Evolutionary conservation across 768 basidiomycete genomes (phyloP).

Genomic region (Boletus pseudopeckii): DNA sequence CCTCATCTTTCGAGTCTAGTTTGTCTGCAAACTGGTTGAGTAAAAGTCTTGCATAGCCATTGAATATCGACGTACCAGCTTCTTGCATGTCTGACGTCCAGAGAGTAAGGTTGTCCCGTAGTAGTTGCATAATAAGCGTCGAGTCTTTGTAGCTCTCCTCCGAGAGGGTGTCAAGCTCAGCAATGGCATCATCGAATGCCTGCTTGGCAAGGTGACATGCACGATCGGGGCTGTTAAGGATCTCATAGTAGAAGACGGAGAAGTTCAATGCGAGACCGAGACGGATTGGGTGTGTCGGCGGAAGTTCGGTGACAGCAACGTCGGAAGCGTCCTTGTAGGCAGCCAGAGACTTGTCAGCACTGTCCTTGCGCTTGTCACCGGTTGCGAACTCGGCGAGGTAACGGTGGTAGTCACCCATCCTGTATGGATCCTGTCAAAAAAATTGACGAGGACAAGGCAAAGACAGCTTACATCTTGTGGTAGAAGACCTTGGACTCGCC

Average conservation of each 20-base stretch:
- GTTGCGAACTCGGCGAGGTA: slow-evolving; percentile 99
- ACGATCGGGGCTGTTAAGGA: slow-evolving; percentile 97
- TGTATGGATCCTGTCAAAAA: slow-evolving; percentile 30
- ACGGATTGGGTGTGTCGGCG: slow-evolving; percentile 95
- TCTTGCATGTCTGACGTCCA: slow-evolving; percentile 99
- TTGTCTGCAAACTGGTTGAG: slow-evolving; percentile 50
- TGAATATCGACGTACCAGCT: slow-evolving; percentile 55
- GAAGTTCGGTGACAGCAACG: slow-evolving; percentile 93
- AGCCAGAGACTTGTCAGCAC: slow-evolving; percentile 95
- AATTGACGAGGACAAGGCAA: not conserved
- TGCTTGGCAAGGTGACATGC: slow-evolving; percentile 99
- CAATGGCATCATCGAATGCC: slow-evolving; percentile 98
- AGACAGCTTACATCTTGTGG: slow-evolving; percentile 85
- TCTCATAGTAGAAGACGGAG: slow-evolving; percentile 99
- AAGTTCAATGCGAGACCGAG: slow-evolving; percentile 98
- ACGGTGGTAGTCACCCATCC: slow-evolving; percentile 99
- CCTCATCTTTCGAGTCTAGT: slow-evolving; percentile 69
- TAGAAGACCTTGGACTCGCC: slow-evolving; percentile 99
- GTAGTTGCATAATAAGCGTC: slow-evolving; percentile 93
- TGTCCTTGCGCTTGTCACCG: slow-evolving; percentile 95
- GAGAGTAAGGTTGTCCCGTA: slow-evolving; percentile 95
- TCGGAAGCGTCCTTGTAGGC: slow-evolving; percentile 98
- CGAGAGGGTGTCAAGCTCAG: slow-evolving; percentile 96
- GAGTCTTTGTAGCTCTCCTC: slow-evolving; percentile 99
- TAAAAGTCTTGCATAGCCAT: not conserved